phyloP scores from a whole-genome alignment of 306 rosid species.

The Medicago truncatula region DNA sequence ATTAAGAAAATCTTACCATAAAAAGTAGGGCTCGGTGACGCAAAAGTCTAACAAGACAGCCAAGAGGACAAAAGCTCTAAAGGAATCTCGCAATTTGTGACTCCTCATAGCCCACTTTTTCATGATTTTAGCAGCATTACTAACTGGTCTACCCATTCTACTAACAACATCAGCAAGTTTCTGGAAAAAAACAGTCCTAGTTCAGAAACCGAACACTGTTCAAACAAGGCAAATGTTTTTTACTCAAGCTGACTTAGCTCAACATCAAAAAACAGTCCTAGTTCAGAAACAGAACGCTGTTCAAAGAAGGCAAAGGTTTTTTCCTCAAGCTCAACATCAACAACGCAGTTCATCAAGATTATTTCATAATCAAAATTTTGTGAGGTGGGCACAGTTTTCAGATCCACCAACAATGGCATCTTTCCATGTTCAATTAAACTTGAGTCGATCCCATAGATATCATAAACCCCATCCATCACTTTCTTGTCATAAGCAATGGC shows the following conservation, averaged over 20 bases:
- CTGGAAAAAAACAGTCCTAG: conserved; percentile 73
- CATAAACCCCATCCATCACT: conserved; percentile 75
- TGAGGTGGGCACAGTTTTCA: conserved; percentile 48
- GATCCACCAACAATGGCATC: too few relatives aligned
- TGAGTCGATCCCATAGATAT: too few relatives aligned
- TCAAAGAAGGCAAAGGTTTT: conserved; percentile 52
- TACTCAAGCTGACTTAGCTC: conserved; percentile 82
- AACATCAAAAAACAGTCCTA: conserved; percentile 55
- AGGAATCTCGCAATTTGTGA: conserved; percentile 67
- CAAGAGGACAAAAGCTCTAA: conserved; percentile 71
- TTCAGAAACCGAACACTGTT: conserved; percentile 61
- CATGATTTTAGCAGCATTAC: conserved; percentile 48
- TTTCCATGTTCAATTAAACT: too few relatives aligned
- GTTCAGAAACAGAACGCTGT: conserved; percentile 62
- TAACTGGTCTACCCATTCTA: too few relatives aligned
- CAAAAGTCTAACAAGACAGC: conserved; percentile 88
- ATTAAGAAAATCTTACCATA: conserved; percentile 58
- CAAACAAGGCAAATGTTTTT: conserved; percentile 52
- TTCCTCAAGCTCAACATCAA: conserved; percentile 68
- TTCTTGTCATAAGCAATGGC: conserved; percentile 81
- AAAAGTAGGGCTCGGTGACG: conserved; percentile 96
- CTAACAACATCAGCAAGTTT: conserved; percentile 89
- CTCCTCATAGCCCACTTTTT: conserved; percentile 81
- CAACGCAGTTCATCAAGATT: conserved; percentile 64
- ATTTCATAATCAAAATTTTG: conserved; percentile 78